Base-by-base conservation (phyloP, 768 basidiomycete genomes). In the Mrakia frigida region DNA sequence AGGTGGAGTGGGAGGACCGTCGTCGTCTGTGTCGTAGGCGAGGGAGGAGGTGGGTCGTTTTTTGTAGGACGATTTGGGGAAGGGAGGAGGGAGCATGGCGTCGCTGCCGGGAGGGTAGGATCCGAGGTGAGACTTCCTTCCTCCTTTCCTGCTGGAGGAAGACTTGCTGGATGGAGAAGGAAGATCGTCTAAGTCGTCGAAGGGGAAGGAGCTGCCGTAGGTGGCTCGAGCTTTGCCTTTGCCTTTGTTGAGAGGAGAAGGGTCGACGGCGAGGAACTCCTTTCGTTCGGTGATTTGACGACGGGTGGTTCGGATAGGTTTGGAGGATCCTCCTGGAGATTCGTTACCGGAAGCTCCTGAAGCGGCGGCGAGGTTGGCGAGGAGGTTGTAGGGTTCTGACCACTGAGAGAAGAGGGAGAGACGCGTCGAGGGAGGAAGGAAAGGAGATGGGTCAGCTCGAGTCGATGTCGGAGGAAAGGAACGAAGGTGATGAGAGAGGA, bases 201-300 rank as follows among this genome's bases (percentile, higher is more conserved):
- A 79, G 79, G 72, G 37, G 61, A 18, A 23, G 18, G 46, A 50
- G 18, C n/a, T n/a, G n/a, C 14, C 46, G 14, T 6, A 21, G 37
- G 74, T 73, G 11, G 53, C 52, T 14, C 46, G 46, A 50, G 72
- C 77, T 59, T 78, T 78, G 14, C 65, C 73, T 41, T 76, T 77
- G 43, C 78, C 73, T 68, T 80, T 78, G 63, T 60, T 25, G 52
- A 77, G 56, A 5, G 74, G 56, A 46, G 43, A 46, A 18, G 43
- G 43, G 18, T 7, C 43, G 56, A 56, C 74, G 10, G 77, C 61
- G n/a, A 82, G 65, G 9, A 79, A 37, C 35, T 81, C 81, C 9
- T 80, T 77, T 41, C 79, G 78, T 50, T 82, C 81, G 50, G 81
- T 78, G 2, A 80, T 80, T 65, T 78, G 78, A 33, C 80, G 82